Conservation (phyloP, 495 filamentous ascomycete genomes). For the Tuber melanosporum region DNA sequence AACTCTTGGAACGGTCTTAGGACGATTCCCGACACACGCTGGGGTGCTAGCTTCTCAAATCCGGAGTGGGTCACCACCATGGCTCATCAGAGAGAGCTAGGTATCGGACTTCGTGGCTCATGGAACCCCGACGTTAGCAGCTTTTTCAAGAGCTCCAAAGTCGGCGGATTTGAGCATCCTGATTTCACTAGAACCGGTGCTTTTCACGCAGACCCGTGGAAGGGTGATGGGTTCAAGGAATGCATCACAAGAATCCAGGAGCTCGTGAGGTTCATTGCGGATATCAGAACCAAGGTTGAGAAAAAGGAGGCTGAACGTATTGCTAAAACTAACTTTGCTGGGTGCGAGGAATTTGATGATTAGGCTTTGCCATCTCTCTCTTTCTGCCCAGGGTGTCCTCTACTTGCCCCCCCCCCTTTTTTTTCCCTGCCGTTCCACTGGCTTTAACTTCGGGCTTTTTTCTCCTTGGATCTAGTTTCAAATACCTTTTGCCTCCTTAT, state of each 20-base stretch:
- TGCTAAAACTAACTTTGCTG: background rate
- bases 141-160: conserved; percentile 35
- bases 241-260: conserved; percentile 24
- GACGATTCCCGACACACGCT: conserved; percentile 31
- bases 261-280: conserved; percentile 22
- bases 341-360: conserved; percentile 1
- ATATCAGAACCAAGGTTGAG: conserved; percentile 14
- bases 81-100: conserved; percentile 17
- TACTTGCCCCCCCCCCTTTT: background rate
- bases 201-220: conserved; percentile 23
- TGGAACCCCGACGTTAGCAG: conserved; percentile 31
- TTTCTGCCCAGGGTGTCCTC: background rate
- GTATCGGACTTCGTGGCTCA: conserved; percentile 24
- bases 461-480: background rate
- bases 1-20: conserved; percentile 30
- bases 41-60: conserved; percentile 29
- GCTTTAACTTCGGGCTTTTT: background rate
- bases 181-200: conserved; percentile 8
- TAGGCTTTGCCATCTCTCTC: background rate
- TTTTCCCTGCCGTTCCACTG: background rate
- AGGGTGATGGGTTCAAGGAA: conserved; percentile 34
- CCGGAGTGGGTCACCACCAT: conserved; percentile 30
- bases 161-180: conserved; percentile 32
- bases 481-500: background rate
- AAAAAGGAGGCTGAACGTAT: conserved; percentile 6